Conservation (phyloP, 2,329 filamentous ascomycete species). For the Scytalidium sp. region DNA sequence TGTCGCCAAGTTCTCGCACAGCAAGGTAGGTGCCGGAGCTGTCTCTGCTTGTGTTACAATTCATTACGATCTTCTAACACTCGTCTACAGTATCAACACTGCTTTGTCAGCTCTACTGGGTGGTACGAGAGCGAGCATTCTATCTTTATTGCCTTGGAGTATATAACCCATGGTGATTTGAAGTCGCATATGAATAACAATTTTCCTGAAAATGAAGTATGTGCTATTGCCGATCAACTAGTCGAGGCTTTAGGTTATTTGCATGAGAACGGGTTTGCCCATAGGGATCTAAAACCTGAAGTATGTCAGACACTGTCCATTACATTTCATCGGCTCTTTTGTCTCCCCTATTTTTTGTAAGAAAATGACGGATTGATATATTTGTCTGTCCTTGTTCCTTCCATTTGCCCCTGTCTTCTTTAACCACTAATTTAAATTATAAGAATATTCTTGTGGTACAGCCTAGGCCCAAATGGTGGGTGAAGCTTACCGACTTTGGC, state of each 20-base stretch:
- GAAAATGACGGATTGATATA: too few relatives aligned
- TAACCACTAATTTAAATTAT: not conserved
- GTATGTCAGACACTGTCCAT: too few relatives aligned
- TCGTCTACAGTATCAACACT: too few relatives aligned
- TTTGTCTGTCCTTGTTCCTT: too few relatives aligned
- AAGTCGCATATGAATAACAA: slow-evolving; percentile 20
- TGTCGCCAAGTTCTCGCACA: slow-evolving; percentile 9
- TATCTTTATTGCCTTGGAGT: slow-evolving; percentile 37
- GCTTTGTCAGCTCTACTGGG: slow-evolving; percentile 29
- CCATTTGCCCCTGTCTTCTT: too few relatives aligned
- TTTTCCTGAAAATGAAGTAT: slow-evolving; percentile 24
- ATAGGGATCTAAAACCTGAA: slow-evolving; percentile 35
- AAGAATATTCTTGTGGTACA: slow-evolving; percentile 31
- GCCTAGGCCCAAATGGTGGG: slow-evolving; percentile 28
- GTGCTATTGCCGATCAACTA: slow-evolving; percentile 28
- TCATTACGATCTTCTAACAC: too few relatives aligned
- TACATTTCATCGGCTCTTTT: too few relatives aligned
- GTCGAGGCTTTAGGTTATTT: slow-evolving; percentile 31
- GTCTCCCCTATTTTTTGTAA: too few relatives aligned
- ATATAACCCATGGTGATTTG: slow-evolving; percentile 31
- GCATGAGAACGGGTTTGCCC: slow-evolving; percentile 32
- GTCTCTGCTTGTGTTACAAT: too few relatives aligned
- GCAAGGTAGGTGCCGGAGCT: slow-evolving; percentile 6
- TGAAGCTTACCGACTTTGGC: slow-evolving; percentile 38
- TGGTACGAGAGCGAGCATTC: slow-evolving; percentile 31